Evolutionary conservation across 2,329 filamentous ascomycete genomes (phyloP).

Genomic region (Colletotrichum sojae): DNA sequence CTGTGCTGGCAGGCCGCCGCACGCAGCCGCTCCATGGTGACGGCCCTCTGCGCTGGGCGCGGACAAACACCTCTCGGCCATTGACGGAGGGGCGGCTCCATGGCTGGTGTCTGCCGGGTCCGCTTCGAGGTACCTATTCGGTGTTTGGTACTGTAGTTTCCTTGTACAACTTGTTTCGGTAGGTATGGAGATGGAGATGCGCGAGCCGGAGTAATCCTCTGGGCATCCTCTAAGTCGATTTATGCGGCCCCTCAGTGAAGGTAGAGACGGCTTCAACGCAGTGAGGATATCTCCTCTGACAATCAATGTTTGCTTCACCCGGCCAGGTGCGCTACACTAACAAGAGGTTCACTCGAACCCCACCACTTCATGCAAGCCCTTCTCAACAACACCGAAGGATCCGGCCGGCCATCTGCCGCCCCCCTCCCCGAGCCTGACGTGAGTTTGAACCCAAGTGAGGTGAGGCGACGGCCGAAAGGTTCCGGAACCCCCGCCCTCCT

Average conservation of each 20-base stretch:
- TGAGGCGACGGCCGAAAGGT: constrained; percentile 23
- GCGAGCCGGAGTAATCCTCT: background rate
- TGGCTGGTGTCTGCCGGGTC: background rate
- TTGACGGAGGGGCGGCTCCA: constrained; percentile 10
- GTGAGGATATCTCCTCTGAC: no score
- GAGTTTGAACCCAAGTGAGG: constrained; percentile 27
- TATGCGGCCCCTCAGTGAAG: no score
- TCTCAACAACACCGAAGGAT: background rate
- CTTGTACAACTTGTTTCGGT: background rate
- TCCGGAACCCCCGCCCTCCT: constrained; percentile 16
- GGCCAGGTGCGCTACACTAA: background rate
- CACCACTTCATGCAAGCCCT: constrained; percentile 22
- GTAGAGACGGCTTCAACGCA: no score
- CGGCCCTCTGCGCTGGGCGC: constrained; percentile 33
- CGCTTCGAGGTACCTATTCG: constrained; percentile 2
- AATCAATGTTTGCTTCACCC: background rate
- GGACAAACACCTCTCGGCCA: constrained; percentile 19
- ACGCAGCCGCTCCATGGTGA: constrained; percentile 31
- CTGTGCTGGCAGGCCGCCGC: constrained; percentile 34
- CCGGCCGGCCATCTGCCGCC: constrained; percentile 17
- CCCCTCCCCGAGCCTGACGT: constrained; percentile 23
- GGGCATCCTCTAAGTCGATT: no score
- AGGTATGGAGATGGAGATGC: background rate
- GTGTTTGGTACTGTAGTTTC: background rate
- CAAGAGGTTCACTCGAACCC: background rate